Conservation (phyloP, 768 basidiomycete genomes). For the Leccinum variicolor region DNA sequence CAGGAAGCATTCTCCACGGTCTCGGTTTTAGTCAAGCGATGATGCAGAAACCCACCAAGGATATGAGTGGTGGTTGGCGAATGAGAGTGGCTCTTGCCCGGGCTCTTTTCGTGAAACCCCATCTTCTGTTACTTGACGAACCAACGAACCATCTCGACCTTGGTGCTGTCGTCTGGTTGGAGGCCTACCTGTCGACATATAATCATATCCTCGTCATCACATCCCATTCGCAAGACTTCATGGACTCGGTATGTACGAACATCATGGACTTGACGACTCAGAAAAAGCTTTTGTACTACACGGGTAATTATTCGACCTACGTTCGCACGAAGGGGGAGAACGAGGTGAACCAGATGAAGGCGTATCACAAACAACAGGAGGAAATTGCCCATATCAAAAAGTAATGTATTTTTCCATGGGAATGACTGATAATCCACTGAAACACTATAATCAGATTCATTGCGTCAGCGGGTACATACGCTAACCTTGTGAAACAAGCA, state of each 20-base stretch:
- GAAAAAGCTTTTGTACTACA: constrained; percentile 93
- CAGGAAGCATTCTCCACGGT: constrained; percentile 95
- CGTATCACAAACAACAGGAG: constrained; percentile 97
- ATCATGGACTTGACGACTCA: constrained; percentile 93
- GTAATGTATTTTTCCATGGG: constrained; percentile 39
- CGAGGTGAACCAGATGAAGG: constrained; percentile 99
- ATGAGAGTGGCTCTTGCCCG: constrained; percentile 98
- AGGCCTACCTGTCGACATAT: constrained; percentile 96
- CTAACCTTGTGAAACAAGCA: constrained; percentile 97
- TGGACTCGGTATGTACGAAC: constrained; percentile 97
- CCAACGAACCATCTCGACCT: constrained; percentile 93
- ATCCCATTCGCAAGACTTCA: constrained; percentile 98
- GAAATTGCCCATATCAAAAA: constrained; percentile 99
- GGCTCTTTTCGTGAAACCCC: constrained; percentile 94
- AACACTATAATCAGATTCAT: constrained; percentile 64
- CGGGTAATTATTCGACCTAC: constrained; percentile 96
- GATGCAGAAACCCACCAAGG: constrained; percentile 97
- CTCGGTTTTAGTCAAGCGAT: constrained; percentile 86
- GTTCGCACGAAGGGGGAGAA: constrained; percentile 96
- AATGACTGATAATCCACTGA: constrained; percentile 7
- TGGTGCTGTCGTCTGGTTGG: constrained; percentile 97
- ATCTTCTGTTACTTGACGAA: constrained; percentile 91
- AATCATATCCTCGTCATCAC: constrained; percentile 98
- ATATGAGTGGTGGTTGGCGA: constrained; percentile 99
- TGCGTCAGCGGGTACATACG: constrained; percentile 98